Conservation (phyloP, 1,139 yeast species). For the Suhomyces guaymorum region DNA sequence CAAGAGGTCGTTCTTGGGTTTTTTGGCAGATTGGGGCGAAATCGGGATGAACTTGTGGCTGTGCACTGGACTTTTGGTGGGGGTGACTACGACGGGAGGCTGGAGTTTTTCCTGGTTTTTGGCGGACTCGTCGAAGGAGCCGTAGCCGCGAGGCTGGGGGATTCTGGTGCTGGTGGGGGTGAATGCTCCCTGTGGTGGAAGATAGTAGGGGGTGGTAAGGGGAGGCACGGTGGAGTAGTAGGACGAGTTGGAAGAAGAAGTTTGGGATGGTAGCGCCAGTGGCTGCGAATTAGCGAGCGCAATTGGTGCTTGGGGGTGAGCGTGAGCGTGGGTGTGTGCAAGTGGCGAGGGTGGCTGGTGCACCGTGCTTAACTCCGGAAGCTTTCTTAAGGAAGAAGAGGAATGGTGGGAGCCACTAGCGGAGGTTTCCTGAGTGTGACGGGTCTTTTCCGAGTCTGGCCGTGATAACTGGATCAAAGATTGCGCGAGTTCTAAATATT, state of each 20-base stretch:
- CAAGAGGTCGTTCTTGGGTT: constrained; percentile 30
- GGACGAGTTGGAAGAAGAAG: not conserved
- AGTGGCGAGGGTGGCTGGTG: constrained; percentile 1
- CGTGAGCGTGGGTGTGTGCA: constrained; percentile 1
- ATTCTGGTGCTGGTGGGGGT: constrained; percentile 14
- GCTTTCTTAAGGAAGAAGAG: no score
- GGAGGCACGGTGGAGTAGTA: constrained; percentile 10
- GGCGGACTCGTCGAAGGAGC: constrained; percentile 15
- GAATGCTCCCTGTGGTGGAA: constrained; percentile 15
- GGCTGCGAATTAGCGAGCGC: no score
- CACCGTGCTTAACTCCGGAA: no score
- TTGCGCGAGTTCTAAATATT: constrained; percentile 49
- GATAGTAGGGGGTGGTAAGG: constrained; percentile 11
- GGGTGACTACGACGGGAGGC: constrained; percentile 16
- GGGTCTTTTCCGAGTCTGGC: no score
- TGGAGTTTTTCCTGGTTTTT: constrained; percentile 7
- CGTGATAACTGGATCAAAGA: constrained; percentile 42
- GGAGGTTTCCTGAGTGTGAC: no score
- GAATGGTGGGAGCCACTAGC: not conserved
- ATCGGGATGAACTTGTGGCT: constrained; percentile 42
- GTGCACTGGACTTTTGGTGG: constrained; percentile 14
- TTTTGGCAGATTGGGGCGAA: constrained; percentile 44
- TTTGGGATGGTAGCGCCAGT: no score
- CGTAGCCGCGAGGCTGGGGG: constrained; percentile 14
- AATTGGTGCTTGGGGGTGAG: not conserved